Evolutionary conservation across 352 stramenopile species (phyloP).

Genomic region (Thalassiosira exigua): DNA sequence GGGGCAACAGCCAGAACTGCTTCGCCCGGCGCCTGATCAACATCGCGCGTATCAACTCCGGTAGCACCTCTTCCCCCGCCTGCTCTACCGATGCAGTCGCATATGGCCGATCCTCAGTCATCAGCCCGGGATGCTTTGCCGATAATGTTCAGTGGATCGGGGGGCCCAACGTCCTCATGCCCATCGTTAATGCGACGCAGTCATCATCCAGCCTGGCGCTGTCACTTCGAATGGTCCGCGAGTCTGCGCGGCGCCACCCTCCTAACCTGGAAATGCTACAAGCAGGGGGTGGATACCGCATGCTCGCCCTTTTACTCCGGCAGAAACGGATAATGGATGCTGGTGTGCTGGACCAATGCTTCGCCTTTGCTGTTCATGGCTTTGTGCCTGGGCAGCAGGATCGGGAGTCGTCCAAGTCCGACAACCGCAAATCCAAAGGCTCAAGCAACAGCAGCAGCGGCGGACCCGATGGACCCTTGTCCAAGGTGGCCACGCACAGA

Average conservation of each 20-base stretch:
- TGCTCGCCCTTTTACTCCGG: conserved; percentile 79
- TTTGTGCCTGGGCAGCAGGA: conserved; percentile 69
- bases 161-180: conserved; percentile 80
- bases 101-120: conserved; percentile 74
- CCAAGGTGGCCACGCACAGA: conserved; percentile 53
- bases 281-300: conserved; percentile 78
- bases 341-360: conserved; percentile 83
- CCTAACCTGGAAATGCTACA: conserved; percentile 86
- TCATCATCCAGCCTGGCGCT: conserved; percentile 72
- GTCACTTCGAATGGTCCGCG: conserved; percentile 78
- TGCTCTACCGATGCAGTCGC: conserved; percentile 79
- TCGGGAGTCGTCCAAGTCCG: conserved; percentile 49
- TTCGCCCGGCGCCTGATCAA: conserved; percentile 77
- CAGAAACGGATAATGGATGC: conserved; percentile 83
- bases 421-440: too few species aligned
- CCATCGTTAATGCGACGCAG: conserved; percentile 77
- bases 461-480: conserved; percentile 35
- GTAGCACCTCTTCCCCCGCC: conserved; percentile 64
- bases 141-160: conserved; percentile 85
- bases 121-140: conserved; percentile 80
- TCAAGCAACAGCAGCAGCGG: conserved; percentile 35
- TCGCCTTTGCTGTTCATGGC: conserved; percentile 84
- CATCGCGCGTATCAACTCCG: conserved; percentile 73
- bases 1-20: conserved; percentile 46
- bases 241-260: conserved; percentile 73